A percentile compares a stretch with the other conserved stretches of the same genome.
Evolutionary conservation across 192 early-diverging fungal genomes (phyloP).

Genomic region (Helicostylum pulchrum): DNA sequence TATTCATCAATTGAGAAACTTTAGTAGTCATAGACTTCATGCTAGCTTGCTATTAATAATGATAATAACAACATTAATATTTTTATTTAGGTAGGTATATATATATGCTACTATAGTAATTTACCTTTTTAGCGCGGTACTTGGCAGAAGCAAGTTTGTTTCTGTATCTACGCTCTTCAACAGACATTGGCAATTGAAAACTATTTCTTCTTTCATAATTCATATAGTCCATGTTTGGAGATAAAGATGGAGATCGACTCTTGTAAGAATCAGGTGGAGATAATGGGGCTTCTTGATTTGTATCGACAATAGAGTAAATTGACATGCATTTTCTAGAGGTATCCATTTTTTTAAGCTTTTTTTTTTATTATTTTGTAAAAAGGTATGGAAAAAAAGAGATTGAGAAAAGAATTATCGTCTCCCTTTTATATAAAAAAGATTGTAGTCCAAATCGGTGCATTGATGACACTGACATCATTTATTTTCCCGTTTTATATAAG

Average conservation of each 20-base stretch:
- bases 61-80: background rate
- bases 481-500: background rate
- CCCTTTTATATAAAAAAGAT: no score
- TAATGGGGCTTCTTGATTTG: background rate
- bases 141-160: slow-evolving; percentile 60
- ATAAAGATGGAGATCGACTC: slow-evolving; percentile 7
- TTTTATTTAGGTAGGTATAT: background rate
- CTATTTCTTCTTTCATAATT: background rate
- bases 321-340: slow-evolving; percentile 1
- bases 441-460: slow-evolving; percentile 7
- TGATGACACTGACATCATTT: slow-evolving; percentile 12
- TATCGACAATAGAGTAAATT: slow-evolving; percentile 1
- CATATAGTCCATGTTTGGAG: background rate
- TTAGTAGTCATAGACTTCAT: slow-evolving; percentile 15
- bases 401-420: background rate
- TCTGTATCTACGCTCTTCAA: slow-evolving; percentile 46
- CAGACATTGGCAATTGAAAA: slow-evolving; percentile 33
- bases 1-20: background rate
- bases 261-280: slow-evolving; percentile 11
- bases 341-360: slow-evolving; percentile 3
- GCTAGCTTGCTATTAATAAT: background rate
- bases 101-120: slow-evolving; percentile 13
- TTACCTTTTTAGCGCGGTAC: slow-evolving; percentile 52
- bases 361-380: background rate
- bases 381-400: background rate